These are phyloP conservation scores for Salix arbutifolia DNA, from an alignment of 345 rosid species.

Conservation along the genomic window DNA sequence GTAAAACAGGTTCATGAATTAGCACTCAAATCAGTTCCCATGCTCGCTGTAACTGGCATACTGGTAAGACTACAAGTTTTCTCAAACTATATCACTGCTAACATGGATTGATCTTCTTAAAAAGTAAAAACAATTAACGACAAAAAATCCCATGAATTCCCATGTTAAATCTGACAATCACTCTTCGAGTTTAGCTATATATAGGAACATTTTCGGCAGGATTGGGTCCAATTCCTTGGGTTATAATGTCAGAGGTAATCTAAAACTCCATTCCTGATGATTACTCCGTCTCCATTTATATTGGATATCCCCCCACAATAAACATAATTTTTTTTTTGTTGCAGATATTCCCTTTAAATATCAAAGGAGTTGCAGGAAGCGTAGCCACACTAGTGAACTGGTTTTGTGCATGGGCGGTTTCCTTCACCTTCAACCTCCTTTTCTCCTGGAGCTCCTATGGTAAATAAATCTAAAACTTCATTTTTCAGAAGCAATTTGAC, in stretches of 20 bases:
- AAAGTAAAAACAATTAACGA: not conserved
- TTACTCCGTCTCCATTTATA: not conserved
- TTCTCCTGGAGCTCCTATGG: slow-evolving; percentile 17
- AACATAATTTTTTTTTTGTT: not conserved
- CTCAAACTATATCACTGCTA: not conserved
- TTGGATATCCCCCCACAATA: not conserved
- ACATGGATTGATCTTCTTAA: not conserved
- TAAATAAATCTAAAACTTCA: not conserved
- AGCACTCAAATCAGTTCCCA: slow-evolving; percentile 63
- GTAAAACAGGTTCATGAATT: slow-evolving; percentile 48
- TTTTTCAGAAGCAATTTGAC: not conserved
- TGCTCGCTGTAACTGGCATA: slow-evolving; percentile 74
- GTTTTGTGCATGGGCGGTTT: slow-evolving; percentile 11
- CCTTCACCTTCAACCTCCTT: slow-evolving; percentile 14
- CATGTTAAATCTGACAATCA: not conserved
- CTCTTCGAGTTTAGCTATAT: slow-evolving; percentile 16
- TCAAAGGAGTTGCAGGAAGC: slow-evolving; percentile 11
- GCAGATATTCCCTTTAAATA: slow-evolving; percentile 11
- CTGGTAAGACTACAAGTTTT: slow-evolving; percentile 46
- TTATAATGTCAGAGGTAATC: slow-evolving; percentile 44
- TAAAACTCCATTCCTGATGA: not conserved
- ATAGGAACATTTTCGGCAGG: slow-evolving; percentile 42
- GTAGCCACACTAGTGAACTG: slow-evolving; percentile 6
- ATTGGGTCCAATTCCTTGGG: slow-evolving; percentile 54
- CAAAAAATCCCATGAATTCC: not conserved